A percentile compares a stretch with the other conserved stretches of the same genome.
Conservation (phyloP, 2,329 filamentous ascomycete species). For the Diaporthe batatas region DNA sequence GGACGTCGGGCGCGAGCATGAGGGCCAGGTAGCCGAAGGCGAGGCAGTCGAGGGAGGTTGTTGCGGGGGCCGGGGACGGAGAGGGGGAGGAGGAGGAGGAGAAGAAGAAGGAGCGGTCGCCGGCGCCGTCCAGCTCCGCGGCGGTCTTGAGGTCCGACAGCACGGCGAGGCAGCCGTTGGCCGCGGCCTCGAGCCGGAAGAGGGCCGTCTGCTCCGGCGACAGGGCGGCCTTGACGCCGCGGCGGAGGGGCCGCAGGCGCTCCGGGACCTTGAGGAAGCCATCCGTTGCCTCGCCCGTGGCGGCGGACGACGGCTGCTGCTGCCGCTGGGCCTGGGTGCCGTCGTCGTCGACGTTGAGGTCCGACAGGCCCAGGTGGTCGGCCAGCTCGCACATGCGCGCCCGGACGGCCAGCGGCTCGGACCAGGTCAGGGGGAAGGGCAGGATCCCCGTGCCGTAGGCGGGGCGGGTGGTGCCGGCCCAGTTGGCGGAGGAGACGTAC, state of each 20-base stretch:
- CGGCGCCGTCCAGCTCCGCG: conserved; percentile 58
- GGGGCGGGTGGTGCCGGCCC: conserved; percentile 80
- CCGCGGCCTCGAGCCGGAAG: conserved; percentile 82
- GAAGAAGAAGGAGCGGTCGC: conserved; percentile 35
- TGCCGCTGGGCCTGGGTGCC: conserved; percentile 26
- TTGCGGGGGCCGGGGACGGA: too few species aligned
- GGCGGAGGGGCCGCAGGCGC: conserved; percentile 65
- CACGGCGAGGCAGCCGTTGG: conserved; percentile 78
- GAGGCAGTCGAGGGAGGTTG: conserved; percentile 80
- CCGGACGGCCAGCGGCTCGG: conserved; percentile 80
- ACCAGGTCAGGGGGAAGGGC: conserved; percentile 90
- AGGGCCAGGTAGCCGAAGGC: conserved; percentile 84
- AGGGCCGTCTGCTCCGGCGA: conserved; percentile 78
- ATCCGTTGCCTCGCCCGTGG: conserved; percentile 47
- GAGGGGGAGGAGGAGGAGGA: not conserved
- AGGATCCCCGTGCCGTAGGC: conserved; percentile 81
- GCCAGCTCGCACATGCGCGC: conserved; percentile 78
- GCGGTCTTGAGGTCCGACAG: conserved; percentile 71
- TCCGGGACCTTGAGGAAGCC: conserved; percentile 53
- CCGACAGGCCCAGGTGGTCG: conserved; percentile 76
- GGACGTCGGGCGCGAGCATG: conserved; percentile 65
- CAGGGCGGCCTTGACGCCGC: conserved; percentile 72
- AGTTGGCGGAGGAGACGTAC: conserved; percentile 92
- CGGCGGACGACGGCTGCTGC: conserved; percentile 43
- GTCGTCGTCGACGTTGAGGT: conserved; percentile 69